phyloP scores from a whole-genome alignment of 2,329 filamentous ascomycete species.

The Sclerotinia nivalis region DNA sequence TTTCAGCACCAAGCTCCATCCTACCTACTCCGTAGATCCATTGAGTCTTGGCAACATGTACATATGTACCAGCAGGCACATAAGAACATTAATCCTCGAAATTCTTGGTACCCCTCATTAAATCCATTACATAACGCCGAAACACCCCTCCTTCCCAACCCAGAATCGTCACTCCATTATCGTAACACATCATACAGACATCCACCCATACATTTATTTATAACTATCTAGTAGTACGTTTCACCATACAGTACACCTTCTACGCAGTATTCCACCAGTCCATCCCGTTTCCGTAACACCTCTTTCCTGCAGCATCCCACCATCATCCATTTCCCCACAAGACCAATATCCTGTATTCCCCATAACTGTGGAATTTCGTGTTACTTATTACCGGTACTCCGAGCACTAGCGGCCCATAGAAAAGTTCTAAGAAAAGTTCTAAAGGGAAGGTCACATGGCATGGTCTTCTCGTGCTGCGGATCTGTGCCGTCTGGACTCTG shows the following conservation, averaged over 20 bases:
- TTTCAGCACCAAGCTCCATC: background rate
- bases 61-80: background rate
- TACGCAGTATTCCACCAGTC: background rate
- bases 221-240: background rate
- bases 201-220: background rate
- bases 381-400: background rate
- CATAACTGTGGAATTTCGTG: background rate
- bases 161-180: background rate
- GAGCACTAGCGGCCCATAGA: background rate
- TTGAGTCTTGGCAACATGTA: background rate
- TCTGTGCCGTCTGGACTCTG: background rate
- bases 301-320: constrained; percentile 9
- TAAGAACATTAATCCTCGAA: background rate
- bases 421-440: background rate
- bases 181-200: too few species aligned
- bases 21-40: background rate
- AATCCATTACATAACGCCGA: background rate
- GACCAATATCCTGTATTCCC: background rate
- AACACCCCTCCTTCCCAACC: constrained; percentile 4
- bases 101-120: background rate
- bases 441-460: constrained; percentile 18
- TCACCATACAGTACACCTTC: background rate
- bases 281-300: background rate
- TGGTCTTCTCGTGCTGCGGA: constrained; percentile 16
- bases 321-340: constrained; percentile 13